phyloP scores from a whole-genome alignment of 495 filamentous ascomycete genomes.

The Penicillium mononematosum region DNA sequence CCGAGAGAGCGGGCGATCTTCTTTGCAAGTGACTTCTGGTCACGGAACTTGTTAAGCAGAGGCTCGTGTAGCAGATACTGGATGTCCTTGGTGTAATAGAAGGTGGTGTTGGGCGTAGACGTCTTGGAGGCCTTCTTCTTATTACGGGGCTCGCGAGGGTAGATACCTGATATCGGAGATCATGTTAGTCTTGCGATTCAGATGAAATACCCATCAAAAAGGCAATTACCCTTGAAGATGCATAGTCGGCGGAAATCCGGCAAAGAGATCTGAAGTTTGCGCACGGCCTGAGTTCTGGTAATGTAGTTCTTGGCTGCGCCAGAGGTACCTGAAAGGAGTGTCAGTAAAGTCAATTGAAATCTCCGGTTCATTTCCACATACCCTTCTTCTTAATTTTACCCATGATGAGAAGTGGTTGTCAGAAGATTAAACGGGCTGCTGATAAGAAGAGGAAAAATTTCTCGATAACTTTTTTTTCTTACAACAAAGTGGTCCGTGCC shows the following conservation, averaged over 20 bases:
- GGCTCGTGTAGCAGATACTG: conserved; percentile 97
- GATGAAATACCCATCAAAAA: not conserved
- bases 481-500: conserved; percentile 40
- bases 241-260: conserved; percentile 96
- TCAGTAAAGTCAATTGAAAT: conserved; percentile 22
- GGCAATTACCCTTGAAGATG: conserved; percentile 81
- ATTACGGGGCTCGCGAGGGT: conserved; percentile 91
- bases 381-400: conserved; percentile 92
- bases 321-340: conserved; percentile 59
- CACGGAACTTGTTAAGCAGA: conserved; percentile 90
- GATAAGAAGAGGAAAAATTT: conserved; percentile 40
- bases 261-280: conserved; percentile 94
- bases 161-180: conserved; percentile 62
- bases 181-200: conserved; percentile 15
- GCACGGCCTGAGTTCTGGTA: conserved; percentile 91
- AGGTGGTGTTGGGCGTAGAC: conserved; percentile 85
- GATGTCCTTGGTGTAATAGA: conserved; percentile 99
- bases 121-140: conserved; percentile 96
- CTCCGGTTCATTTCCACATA: conserved; percentile 25
- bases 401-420: conserved; percentile 51
- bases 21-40: conserved; percentile 93
- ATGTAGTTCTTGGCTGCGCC: conserved; percentile 98
- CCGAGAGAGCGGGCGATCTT: conserved; percentile 92
- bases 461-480: conserved; percentile 43
- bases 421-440: conserved; percentile 22